Base-by-base conservation (phyloP, 1,284 basidiomycete genomes). In the Ustilago xerochloae region DNA sequence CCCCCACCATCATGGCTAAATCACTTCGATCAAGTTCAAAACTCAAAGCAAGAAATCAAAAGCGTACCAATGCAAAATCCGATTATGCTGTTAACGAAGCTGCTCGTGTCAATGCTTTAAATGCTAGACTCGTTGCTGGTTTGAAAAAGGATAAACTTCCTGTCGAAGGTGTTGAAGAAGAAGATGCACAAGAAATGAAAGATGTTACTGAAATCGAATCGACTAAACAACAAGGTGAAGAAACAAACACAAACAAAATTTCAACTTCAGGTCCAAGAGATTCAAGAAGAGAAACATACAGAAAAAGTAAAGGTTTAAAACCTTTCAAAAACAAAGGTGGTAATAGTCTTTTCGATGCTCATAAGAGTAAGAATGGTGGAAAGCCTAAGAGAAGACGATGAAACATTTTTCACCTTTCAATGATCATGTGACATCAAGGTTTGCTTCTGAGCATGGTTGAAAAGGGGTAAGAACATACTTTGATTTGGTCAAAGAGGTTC, bases 21-120 rank as follows among this genome's bases (percentile, higher is more conserved):
- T 94, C 93, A 41, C 89, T 91, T 53, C 89, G 94, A 82, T 93
- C 93, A 18, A 96, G 94, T 87, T 88, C 89, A 69, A 97, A 97
- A 86, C 91, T 93, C 54, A 87, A 90, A 32, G 92, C 90, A 82
- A 90, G 95, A 70, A 88, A 90, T 15, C 91, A 92, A 81, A 97
- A 97, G 86, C 91, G 96, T 66, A 88, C 90, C 82, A 88, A 90
- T 56, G 90, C 76, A 29, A 80, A 80, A 55, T 79, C 91, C 50
- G 90, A 92, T 73, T 97, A 94, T 84, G 92, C 93, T 56, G 92
- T 90, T 1, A 88, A 90, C 2, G 91, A 94, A 74, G 93, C 94
- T 13, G 92, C 92, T 26, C 90, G 95, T 36, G 87, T 95, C 18
- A 86, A 91, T 68, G 89, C 93, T 51, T 87, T 97, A 46, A 89